Base-by-base conservation (phyloP, 805 yeast species). In the Yarrowia sp. region DNA sequence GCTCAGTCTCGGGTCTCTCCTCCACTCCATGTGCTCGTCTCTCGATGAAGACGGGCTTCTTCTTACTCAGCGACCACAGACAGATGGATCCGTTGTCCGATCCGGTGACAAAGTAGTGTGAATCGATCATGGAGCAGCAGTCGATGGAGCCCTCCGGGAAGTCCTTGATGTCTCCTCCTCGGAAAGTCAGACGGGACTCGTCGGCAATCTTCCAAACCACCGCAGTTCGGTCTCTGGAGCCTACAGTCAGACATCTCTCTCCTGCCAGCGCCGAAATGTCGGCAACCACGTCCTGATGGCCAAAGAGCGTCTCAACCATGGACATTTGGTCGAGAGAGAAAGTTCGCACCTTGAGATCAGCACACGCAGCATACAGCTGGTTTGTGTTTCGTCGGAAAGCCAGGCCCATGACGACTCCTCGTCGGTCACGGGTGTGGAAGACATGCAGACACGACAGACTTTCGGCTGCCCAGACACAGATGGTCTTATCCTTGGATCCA, bases 201-300 rank as follows among this genome's bases (percentile, higher is more conserved):
- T 95, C 99, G 35, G 97, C 87, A 72, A 95, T 92, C 77, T 95
- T 95, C 99, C 99, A 95, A 74, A 91, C 82, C 89, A 96, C 89
- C 10, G 94, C 97, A 5, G 97, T 91, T 74, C 96, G 88, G 79
- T 95, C 99, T 74, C 98, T 86, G 3, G 97, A 84, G 16, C 99
- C 99, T 41, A 94, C 98, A 35, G 97, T 91, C 16, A 95, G 93
- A 82, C 99, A 95, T 70, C 97, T 86, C 76, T 95, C 98, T 77
- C 88, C 87, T 10, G 86, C 85, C 70, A 95, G 81, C 0, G 98
- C 92, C 26, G 92, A 81, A 67, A 95, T 88, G 75, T 89, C 98
- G 52, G 85, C 84, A 55, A 94, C 93, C 68, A 86, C 82, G 76
- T 95, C 99, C 80, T 95, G 98, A 79, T 95, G 99, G 2, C 99